Conservation (phyloP, 2,329 filamentous ascomycete genomes). For the Ceratocystis papillata region DNA sequence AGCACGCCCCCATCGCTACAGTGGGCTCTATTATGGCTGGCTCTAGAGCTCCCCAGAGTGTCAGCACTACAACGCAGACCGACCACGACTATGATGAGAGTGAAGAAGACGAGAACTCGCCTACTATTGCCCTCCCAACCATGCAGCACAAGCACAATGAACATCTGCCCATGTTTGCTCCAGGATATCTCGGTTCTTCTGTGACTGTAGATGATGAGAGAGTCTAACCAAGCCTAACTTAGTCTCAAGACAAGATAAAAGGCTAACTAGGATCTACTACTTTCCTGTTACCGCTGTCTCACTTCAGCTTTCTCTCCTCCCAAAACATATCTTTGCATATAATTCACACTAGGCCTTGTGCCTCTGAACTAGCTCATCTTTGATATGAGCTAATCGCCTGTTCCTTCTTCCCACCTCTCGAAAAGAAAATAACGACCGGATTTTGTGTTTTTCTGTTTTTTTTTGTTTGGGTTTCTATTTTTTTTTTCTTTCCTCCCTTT, state of each 20-base stretch:
- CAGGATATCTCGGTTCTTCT: conserved; percentile 42
- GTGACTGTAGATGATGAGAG: conserved; percentile 41
- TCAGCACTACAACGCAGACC: conserved; percentile 37
- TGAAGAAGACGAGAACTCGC: conserved; percentile 11
- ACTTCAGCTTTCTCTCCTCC: background rate
- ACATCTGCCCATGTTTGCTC: conserved; percentile 32
- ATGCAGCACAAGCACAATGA: conserved; percentile 3
- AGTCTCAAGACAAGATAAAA: background rate
- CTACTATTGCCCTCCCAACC: background rate
- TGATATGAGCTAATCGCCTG: background rate
- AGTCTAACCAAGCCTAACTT: background rate
- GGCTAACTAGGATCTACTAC: background rate
- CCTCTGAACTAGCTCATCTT: conserved; percentile 4
- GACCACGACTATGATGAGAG: conserved; percentile 22
- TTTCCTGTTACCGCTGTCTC: background rate
- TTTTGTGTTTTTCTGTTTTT: background rate
- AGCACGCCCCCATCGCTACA: conserved; percentile 13
- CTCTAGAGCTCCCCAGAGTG: background rate
- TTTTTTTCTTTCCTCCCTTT: background rate
- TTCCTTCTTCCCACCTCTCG: background rate
- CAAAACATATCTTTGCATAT: conserved; percentile 24
- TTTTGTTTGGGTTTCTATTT: background rate
- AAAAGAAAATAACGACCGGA: conserved; percentile 15
- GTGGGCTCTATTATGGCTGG: conserved; percentile 26
- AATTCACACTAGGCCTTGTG: background rate